These are phyloP conservation scores for Spergularia bocconei DNA, from an alignment of 148 eudicot species.

Conservation along the genomic window DNA sequence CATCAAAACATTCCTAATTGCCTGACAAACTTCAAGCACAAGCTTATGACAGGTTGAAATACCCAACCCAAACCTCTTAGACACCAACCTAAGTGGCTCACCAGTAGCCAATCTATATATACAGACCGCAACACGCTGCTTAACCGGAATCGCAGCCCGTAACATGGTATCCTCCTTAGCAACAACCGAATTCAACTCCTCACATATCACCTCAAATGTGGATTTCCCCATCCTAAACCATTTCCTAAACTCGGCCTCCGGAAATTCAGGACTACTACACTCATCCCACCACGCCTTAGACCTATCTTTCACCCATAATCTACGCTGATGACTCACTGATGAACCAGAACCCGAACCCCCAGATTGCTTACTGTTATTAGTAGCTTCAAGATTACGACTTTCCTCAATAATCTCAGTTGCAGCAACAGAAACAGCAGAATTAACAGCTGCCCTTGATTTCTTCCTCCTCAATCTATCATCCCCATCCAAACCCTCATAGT, in stretches of 20 bases:
- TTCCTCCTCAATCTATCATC: constrained; percentile 36
- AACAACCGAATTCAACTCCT: constrained; percentile 61
- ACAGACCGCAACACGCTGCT: constrained; percentile 85
- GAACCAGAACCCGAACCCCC: constrained; percentile 2
- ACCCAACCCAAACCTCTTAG: constrained; percentile 81
- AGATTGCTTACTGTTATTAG: constrained; percentile 10
- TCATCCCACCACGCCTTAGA: constrained; percentile 93
- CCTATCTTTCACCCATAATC: constrained; percentile 82
- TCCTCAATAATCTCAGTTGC: constrained; percentile 19
- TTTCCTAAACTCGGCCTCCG: constrained; percentile 67
- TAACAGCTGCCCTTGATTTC: constrained; percentile 32
- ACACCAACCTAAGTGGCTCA: constrained; percentile 77
- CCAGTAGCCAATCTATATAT: constrained; percentile 88
- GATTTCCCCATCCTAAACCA: constrained; percentile 76
- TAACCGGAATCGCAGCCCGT: constrained; percentile 79
- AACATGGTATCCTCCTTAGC: constrained; percentile 81
- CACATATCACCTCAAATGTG: constrained; percentile 74
- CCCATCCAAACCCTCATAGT: constrained; percentile 33
- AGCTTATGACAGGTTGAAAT: constrained; percentile 95
- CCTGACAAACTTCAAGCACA: constrained; percentile 84
- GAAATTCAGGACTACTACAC: constrained; percentile 62
- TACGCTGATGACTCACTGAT: constrained; percentile 43
- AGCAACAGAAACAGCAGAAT: constrained; percentile 29
- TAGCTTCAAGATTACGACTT: constrained; percentile 17
- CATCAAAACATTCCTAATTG: constrained; percentile 78